These are phyloP conservation scores for Anthostomella pinea DNA, from an alignment of 2,329 filamentous ascomycete species.

Conservation along the genomic window DNA sequence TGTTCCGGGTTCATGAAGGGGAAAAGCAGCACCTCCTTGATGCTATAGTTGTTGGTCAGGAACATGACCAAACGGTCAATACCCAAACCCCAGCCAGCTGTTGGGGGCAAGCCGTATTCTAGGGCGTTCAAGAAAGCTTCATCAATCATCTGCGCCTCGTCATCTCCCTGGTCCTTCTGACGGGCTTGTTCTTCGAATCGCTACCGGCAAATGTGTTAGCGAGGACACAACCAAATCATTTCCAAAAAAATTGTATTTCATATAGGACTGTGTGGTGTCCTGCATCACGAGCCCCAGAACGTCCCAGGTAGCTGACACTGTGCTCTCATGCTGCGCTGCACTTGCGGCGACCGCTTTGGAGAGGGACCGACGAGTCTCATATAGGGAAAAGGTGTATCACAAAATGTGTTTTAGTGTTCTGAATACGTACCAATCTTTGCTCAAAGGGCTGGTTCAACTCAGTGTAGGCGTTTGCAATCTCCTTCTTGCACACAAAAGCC, in stretches of 20 bases:
- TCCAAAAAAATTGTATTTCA: no score
- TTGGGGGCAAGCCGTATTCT: conserved; percentile 89
- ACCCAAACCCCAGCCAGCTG: conserved; percentile 94
- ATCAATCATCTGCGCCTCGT: conserved; percentile 93
- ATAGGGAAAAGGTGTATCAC: no score
- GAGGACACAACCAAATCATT: no score
- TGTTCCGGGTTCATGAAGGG: conserved; percentile 97
- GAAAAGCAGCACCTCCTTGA: conserved; percentile 95
- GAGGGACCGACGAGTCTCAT: no score
- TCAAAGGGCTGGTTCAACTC: conserved; percentile 98
- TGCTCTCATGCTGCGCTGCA: no score
- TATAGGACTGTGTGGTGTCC: no score
- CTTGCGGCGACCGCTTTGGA: no score
- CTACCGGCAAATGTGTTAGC: no score
- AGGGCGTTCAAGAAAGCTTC: conserved; percentile 91
- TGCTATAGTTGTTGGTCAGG: conserved; percentile 86
- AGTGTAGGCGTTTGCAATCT: conserved; percentile 87
- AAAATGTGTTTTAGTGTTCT: no score
- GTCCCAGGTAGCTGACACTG: no score
- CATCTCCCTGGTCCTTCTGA: conserved; percentile 95
- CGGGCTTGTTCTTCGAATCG: conserved; percentile 92
- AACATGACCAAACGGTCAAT: conserved; percentile 84
- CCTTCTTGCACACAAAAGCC: conserved; percentile 95
- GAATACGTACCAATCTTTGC: no score
- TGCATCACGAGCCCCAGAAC: no score